These are phyloP conservation scores for Aspergillus sp. DNA, from an alignment of 2,329 filamentous ascomycete genomes.

Conservation along the genomic window DNA sequence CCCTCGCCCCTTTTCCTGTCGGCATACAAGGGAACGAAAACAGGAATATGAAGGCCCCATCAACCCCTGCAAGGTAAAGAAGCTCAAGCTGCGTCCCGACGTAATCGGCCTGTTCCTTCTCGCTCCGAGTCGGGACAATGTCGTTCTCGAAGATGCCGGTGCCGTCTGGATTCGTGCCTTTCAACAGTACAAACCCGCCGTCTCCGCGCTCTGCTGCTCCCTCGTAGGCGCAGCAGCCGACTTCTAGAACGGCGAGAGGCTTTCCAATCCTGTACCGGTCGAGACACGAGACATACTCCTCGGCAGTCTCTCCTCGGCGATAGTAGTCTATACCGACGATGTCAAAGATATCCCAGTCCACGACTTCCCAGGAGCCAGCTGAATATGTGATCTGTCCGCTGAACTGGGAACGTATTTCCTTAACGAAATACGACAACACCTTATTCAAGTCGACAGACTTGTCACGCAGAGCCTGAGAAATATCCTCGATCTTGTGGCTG, in stretches of 20 bases:
- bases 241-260: conserved; percentile 16
- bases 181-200: conserved; percentile 14
- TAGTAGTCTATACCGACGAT: conserved; percentile 17
- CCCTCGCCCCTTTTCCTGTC: conserved; percentile 2
- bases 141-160: conserved; percentile 13
- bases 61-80: conserved; percentile 4
- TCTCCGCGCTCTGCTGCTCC: conserved; percentile 12
- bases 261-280: conserved; percentile 4
- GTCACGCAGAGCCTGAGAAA: conserved; percentile 4
- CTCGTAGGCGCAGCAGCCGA: conserved; percentile 18
- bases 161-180: conserved; percentile 15
- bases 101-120: conserved; percentile 16
- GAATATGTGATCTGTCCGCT: conserved; percentile 12
- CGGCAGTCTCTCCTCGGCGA: conserved; percentile 10
- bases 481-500: conserved; percentile 4
- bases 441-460: conserved; percentile 10
- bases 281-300: conserved; percentile 15
- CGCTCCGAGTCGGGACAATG: conserved; percentile 15
- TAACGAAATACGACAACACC: conserved; percentile 9
- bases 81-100: conserved; percentile 13
- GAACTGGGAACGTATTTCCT: conserved; percentile 3
- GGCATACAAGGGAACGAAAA: conserved; percentile 16
- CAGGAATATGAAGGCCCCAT: conserved; percentile 14
- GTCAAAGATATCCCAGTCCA: conserved; percentile 19
- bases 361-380: conserved; percentile 16